Base-by-base conservation (phyloP, 176 grass and related monocot species). In the Carex cristatella region DNA sequence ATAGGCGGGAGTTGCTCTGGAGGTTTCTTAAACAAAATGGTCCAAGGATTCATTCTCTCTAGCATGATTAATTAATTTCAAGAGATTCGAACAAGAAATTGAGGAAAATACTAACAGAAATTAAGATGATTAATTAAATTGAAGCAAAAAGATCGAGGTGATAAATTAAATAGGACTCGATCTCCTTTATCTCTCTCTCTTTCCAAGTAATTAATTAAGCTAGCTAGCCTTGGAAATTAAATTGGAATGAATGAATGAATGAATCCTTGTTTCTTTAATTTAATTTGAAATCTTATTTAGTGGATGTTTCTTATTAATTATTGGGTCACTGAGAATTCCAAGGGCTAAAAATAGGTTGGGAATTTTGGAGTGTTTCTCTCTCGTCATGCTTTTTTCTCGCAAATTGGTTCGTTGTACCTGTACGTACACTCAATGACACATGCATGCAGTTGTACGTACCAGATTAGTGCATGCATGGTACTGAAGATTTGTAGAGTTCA, bases 31-130 rank as follows among this genome's bases (percentile, higher is more conserved):
- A 76, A 76, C 72, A 13, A 76, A 54, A 76, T 30, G 19, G 19
- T 14, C 48, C 44, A 76, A 28, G 72, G 72, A 76, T 76, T 76
- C 72, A 76, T 76, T 76, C 19, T 76, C 44, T 76, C 72, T 15
- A 76, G 19, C 72, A 76, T 76, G 11, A 76, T 23, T 23, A 23
- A 23, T 23, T 23, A 23, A 23, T 12, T 54, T 28, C 23, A 76
- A 55, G 19, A 55, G 54, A 76, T 46, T 76, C 72, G 31, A 53
- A 76, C 48, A 53, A 23, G 15, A 46, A 72, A 23, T 23, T 23
- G 23, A 72, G 7, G 38, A 48, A 48, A 48, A 71, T n/a, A 7
- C 7, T 23, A 54, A 75, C 18, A 51, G 28, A 75, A 53, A 75
- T 23, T 23, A 23, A 23, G 23, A 23, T 23, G 19, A 76, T 76